Percentiles rank a stretch among this genome's conserved stretches.
These are phyloP conservation scores for Starmerella stigmatis DNA, from an alignment of 805 yeast genomes.

Conservation along the genomic window DNA sequence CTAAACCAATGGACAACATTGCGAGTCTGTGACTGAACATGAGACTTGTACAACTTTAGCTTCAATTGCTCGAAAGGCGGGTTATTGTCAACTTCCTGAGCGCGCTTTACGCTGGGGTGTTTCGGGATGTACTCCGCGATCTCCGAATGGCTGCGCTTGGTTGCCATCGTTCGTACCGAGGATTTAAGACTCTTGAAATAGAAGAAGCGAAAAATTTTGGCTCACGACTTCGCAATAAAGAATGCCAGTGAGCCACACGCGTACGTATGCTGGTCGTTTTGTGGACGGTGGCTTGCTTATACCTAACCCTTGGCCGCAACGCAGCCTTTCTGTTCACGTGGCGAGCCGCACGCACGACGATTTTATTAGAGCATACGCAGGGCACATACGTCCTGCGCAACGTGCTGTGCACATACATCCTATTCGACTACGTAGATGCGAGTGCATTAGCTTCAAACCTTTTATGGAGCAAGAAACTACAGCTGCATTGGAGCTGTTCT, in stretches of 20 bases:
- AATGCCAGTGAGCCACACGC: too few species aligned
- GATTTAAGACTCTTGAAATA: not conserved
- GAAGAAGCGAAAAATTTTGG: not conserved
- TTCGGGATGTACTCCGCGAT: not conserved
- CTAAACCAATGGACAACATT: constrained; percentile 37
- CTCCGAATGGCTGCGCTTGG: not conserved
- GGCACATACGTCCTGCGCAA: too few species aligned
- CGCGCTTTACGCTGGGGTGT: constrained; percentile 19
- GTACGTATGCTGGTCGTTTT: too few species aligned
- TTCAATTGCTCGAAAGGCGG: constrained; percentile 17
- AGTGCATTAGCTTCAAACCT: too few species aligned
- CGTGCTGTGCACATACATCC: too few species aligned
- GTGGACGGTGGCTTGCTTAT: too few species aligned
- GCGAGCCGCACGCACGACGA: not conserved
- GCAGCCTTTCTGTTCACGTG: not conserved
- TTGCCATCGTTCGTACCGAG: not conserved
- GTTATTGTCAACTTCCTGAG: constrained; percentile 16
- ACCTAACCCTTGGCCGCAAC: not conserved
- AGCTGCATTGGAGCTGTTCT: too few species aligned
- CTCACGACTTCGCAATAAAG: too few species aligned
- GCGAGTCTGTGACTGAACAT: constrained; percentile 13
- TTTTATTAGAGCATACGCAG: too few species aligned
- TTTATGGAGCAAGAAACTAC: too few species aligned
- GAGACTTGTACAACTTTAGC: not conserved
- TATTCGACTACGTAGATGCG: too few species aligned